Conservation (phyloP, 2,329 filamentous ascomycete species). For the Neopestalotiopsis clavispora region DNA sequence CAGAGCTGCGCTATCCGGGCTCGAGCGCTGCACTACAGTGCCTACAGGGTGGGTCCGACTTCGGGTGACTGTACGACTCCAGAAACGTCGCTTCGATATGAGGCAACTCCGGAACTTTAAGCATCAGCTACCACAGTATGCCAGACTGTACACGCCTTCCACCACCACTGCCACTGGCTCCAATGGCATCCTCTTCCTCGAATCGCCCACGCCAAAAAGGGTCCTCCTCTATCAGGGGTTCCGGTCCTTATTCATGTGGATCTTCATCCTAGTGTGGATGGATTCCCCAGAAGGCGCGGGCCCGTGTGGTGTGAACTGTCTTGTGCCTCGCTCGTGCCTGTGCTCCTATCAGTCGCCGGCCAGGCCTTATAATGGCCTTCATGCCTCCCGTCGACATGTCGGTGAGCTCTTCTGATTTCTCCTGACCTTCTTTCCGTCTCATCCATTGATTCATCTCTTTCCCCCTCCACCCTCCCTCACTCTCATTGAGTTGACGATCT, state of each 20-base stretch:
- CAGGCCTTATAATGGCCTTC: slow-evolving; percentile 12
- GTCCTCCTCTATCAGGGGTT: background rate
- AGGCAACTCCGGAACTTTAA: slow-evolving; percentile 1
- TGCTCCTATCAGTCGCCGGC: slow-evolving; percentile 14
- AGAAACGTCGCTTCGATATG: slow-evolving; percentile 17
- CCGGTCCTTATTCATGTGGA: background rate
- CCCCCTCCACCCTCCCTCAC: slow-evolving; percentile 3
- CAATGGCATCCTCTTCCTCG: slow-evolving; percentile 6
- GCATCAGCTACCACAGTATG: background rate
- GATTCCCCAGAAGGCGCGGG: slow-evolving; percentile 2
- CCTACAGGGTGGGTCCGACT: background rate
- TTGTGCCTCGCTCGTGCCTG: slow-evolving; percentile 9
- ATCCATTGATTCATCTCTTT: background rate
- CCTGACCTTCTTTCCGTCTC: slow-evolving; percentile 4
- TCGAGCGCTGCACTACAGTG: slow-evolving; percentile 6
- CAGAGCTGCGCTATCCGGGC: background rate
- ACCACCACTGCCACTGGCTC: background rate
- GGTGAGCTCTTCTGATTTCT: slow-evolving; percentile 11
- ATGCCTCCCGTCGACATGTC: slow-evolving; percentile 12
- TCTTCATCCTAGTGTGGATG: slow-evolving; percentile 5
- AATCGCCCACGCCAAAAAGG: background rate
- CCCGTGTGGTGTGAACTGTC: slow-evolving; percentile 11
- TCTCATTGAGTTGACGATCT: background rate
- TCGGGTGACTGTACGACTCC: slow-evolving; percentile 4
- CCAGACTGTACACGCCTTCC: background rate